Conservation (phyloP, 208 protist genomes). For the Leptomonas pyrrhocoris region DNA sequence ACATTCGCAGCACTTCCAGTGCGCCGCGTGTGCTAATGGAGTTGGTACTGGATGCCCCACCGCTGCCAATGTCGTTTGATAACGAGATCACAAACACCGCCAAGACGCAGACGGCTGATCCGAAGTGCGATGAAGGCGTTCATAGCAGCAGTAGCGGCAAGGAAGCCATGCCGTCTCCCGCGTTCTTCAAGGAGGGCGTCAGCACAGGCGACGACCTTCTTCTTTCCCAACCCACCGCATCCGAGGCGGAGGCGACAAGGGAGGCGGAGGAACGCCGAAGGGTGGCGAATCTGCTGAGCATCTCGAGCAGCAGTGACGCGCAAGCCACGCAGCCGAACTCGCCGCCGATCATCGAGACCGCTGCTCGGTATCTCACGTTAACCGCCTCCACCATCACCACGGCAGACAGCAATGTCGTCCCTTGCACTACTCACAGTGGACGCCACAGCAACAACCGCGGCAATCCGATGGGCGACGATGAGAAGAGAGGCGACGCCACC, state of each 20-base stretch:
- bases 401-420: background rate
- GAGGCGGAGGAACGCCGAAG: background rate
- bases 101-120: too few relatives aligned
- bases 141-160: background rate
- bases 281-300: background rate
- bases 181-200: background rate
- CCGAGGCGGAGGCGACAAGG: background rate
- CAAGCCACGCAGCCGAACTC: background rate
- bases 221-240: background rate
- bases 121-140: background rate
- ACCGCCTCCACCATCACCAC: background rate
- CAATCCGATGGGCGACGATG: background rate
- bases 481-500: background rate
- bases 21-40: conserved; percentile 12
- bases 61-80: background rate
- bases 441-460: background rate
- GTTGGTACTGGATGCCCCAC: conserved; percentile 11
- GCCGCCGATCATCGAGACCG: background rate
- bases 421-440: conserved; percentile 2
- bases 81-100: background rate
- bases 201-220: conserved; percentile 1
- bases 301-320: conserved; percentile 7
- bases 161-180: background rate
- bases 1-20: conserved; percentile 11
- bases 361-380: background rate